Evolutionary conservation across 1,284 basidiomycete species (phyloP), one percentile per base, ranked within the genome.

Genomic region (Thelephora terrestris): DNA sequence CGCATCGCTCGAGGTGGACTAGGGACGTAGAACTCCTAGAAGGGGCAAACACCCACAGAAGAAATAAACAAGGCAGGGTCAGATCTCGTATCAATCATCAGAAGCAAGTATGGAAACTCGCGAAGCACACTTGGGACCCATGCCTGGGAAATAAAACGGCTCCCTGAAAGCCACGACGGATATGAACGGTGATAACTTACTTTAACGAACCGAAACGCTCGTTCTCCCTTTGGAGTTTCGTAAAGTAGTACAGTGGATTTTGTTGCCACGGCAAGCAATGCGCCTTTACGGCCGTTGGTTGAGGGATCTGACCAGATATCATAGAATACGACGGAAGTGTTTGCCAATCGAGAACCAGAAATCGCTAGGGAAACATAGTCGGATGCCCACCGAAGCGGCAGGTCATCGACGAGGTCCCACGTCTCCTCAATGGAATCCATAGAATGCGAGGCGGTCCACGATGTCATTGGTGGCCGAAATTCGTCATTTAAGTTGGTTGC

Each of bases 201-300:
- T 75, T 86, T 89, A 38, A 85, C 72, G 57, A 85, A 85, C 55
- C 78, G 76, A 59, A 88, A 90, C 0, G 84, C 82, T n/a, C 86
- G 71, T 63, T 90, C 84, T 16, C 83, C 82, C 61, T 77, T 81
- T 0, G 84, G 83, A 0, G 85, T 81, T 61, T 90, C 85, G 55
- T 87, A 90, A 14, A 90, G 57, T 7, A 86, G 65, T 43, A 89
- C 82, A 48, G 74, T 80, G 37, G 67, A 72, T 58, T 85, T 87
- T 1, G 83, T 83, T 7, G 78, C 80, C n/a, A 90, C 74, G 0
- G 85, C 87, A 18, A 90, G 73, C 38, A 83, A 66, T 27, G 80
- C 75, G 2, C 77, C 76, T n/a, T 78, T 76, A 42, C 71, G 65
- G 16, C 62, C 68, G 16, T 73, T 67, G 37, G 65, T 66, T 46